A percentile compares a stretch with the other conserved stretches of the same genome.
These are phyloP conservation scores for Paraphaeosphaeria minitans DNA, from an alignment of 2,329 filamentous ascomycete species.

Conservation along the genomic window DNA sequence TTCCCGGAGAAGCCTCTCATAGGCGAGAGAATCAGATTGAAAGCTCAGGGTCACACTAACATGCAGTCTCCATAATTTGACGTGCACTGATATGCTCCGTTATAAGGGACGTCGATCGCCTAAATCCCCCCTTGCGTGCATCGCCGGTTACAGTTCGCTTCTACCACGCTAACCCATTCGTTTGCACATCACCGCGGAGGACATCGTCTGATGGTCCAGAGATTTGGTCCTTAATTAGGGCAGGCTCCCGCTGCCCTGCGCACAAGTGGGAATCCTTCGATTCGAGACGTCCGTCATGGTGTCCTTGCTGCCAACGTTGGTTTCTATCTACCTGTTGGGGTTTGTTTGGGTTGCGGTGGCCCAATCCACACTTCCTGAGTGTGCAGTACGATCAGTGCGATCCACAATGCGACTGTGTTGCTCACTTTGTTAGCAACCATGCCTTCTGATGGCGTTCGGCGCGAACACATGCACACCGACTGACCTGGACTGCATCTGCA, in stretches of 20 bases:
- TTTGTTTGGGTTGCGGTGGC: not conserved
- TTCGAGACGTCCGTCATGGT: not conserved
- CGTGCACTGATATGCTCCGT: not conserved
- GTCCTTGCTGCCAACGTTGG: not conserved
- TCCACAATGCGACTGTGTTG: not conserved
- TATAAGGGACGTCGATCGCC: not conserved
- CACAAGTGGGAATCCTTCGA: not conserved
- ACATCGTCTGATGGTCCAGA: not conserved
- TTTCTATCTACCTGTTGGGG: not conserved
- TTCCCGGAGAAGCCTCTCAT: not conserved
- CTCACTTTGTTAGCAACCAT: conserved; percentile 15
- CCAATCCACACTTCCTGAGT: not conserved
- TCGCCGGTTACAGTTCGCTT: not conserved
- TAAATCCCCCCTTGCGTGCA: not conserved
- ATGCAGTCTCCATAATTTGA: not conserved
- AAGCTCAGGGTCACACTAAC: not conserved
- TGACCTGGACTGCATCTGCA: conserved; percentile 30
- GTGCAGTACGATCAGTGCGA: not conserved
- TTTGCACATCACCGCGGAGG: not conserved
- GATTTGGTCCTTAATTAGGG: not conserved
- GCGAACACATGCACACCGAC: conserved; percentile 25
- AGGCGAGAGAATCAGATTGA: not conserved
- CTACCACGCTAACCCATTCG: not conserved
- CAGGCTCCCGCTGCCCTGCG: not conserved
- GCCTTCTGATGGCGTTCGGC: conserved; percentile 16